Evolutionary conservation across 192 early-diverging fungal genomes (phyloP).

Genomic region (Cetraspora pellucida): DNA sequence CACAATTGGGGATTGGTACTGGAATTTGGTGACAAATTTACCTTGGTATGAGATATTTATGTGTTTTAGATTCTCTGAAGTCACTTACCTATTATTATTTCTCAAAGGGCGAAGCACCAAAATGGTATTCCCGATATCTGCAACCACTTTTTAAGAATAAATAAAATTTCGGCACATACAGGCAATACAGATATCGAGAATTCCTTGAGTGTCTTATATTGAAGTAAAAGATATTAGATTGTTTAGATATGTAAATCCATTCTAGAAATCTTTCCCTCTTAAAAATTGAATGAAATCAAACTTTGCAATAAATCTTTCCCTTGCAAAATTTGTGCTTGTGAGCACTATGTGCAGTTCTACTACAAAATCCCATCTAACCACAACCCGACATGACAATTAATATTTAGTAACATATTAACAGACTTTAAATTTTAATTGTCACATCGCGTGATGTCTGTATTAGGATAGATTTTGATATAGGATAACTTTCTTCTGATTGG

Average conservation of each 20-base stretch:
- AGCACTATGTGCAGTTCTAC: too few relatives aligned
- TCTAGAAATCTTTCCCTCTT: too few relatives aligned
- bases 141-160: background rate
- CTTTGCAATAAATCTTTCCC: too few relatives aligned
- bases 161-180: slow-evolving; percentile 6
- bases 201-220: background rate
- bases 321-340: too few relatives aligned
- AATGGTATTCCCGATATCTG: background rate
- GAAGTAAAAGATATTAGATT: background rate
- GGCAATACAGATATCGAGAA: background rate
- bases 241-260: background rate
- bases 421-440: too few relatives aligned
- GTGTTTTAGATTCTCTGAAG: background rate
- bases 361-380: too few relatives aligned
- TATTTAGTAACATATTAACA: too few relatives aligned
- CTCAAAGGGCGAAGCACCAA: background rate
- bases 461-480: too few relatives aligned
- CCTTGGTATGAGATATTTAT: slow-evolving; percentile 14
- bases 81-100: slow-evolving; percentile 7
- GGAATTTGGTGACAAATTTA: background rate
- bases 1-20: background rate
- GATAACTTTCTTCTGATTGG: too few relatives aligned
- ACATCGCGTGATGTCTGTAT: too few relatives aligned
- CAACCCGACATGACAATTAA: too few relatives aligned
- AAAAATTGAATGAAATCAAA: too few relatives aligned